phyloP scores from a whole-genome alignment of 768 basidiomycete genomes.

The Xerocomellus intermedius region DNA sequence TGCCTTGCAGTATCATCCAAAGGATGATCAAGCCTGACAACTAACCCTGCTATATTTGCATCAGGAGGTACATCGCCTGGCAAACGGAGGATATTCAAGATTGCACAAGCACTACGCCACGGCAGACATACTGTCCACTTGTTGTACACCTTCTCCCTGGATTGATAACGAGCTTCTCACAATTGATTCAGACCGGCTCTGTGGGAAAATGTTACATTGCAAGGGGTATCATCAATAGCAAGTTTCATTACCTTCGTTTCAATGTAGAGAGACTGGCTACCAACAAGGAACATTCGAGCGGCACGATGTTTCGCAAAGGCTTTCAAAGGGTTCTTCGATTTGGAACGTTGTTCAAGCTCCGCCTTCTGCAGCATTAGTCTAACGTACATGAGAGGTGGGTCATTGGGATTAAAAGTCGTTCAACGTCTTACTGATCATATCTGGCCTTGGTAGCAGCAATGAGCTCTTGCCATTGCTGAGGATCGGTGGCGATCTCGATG shows the following conservation, averaged over 20 bases:
- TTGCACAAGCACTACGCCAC: not conserved
- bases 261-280: not conserved
- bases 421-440: slow-evolving; percentile 2
- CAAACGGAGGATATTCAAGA: not conserved
- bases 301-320: slow-evolving; percentile 1
- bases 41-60: not conserved
- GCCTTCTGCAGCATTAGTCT: not conserved
- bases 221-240: not conserved
- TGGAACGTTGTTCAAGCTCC: not conserved
- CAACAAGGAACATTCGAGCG: not conserved
- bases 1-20: slow-evolving; percentile 3
- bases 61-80: not conserved
- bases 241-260: slow-evolving; percentile 2
- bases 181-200: slow-evolving; percentile 6
- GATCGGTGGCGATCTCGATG: no score
- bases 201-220: not conserved
- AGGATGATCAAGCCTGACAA: slow-evolving; percentile 3
- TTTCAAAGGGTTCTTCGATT: slow-evolving; percentile 8
- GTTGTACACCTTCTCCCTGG: not conserved
- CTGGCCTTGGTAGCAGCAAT: no score
- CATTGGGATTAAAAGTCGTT: no score
- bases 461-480: not conserved
- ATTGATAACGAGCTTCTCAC: slow-evolving; percentile 5
- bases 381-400: not conserved
- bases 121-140: not conserved